Percentiles rank a stretch among this genome's conserved stretches.
Conservation (phyloP, 768 basidiomycete species). For the Leucosporidium scottii region DNA sequence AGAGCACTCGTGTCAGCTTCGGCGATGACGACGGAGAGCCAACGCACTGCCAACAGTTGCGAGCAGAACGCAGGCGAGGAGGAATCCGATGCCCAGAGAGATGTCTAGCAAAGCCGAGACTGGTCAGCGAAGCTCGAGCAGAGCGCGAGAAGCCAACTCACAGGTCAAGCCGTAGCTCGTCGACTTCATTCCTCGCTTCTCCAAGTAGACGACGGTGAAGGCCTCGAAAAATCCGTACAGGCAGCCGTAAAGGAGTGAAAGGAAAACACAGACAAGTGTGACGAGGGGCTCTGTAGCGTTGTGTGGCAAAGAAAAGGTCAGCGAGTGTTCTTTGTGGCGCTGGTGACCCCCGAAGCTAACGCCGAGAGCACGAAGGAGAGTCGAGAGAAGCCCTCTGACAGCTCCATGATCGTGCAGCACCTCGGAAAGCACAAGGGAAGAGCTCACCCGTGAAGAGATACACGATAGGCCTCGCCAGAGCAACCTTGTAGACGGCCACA, state of each 20-base stretch:
- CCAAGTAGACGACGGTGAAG: constrained; percentile 25
- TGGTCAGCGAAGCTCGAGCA: not conserved
- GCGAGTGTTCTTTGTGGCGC: too few species aligned
- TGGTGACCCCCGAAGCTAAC: not conserved
- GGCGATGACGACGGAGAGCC: not conserved
- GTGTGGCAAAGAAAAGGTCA: not conserved
- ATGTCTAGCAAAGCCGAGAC: constrained; percentile 5
- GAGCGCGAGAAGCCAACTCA: not conserved
- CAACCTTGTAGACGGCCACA: constrained; percentile 4
- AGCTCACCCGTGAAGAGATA: constrained; percentile 23
- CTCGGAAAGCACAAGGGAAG: too few species aligned
- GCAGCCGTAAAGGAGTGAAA: constrained; percentile 22
- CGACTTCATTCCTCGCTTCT: constrained; percentile 12
- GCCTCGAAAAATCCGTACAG: constrained; percentile 32
- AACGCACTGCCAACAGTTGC: constrained; percentile 6
- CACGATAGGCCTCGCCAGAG: constrained; percentile 19
- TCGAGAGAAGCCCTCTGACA: too few species aligned
- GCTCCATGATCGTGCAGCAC: too few species aligned
- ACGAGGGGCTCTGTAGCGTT: constrained; percentile 26
- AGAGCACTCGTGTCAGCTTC: too few species aligned
- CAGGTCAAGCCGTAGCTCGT: not conserved
- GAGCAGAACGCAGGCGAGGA: constrained; percentile 12
- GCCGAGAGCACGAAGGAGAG: not conserved
- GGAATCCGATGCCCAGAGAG: constrained; percentile 28
- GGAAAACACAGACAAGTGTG: constrained; percentile 21